Evolutionary conservation across 169 alveolate species (phyloP).

Genomic region (Plasmodium adleri): DNA sequence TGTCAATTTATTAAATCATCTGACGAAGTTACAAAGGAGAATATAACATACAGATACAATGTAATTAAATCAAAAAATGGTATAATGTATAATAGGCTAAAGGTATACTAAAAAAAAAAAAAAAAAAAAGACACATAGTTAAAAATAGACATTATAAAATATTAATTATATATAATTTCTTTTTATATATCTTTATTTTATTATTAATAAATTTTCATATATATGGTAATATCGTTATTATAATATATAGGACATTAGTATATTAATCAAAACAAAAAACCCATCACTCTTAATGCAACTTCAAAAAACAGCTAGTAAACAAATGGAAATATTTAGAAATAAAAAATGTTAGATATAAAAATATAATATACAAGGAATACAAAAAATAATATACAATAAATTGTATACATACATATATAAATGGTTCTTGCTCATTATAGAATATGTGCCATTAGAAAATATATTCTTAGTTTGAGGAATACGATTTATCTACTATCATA

Average conservation of each 20-base stretch:
- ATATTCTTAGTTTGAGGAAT: no score
- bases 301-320: constrained; percentile 85
- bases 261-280: constrained; percentile 89
- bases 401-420: background rate
- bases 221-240: background rate
- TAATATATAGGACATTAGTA: constrained; percentile 75
- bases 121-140: background rate
- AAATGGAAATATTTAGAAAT: constrained; percentile 63
- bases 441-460: background rate
- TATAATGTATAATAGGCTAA: constrained; percentile 59
- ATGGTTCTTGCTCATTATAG: background rate
- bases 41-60: constrained; percentile 92
- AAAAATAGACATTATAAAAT: background rate
- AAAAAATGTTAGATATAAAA: constrained; percentile 4
- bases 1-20: constrained; percentile 92
- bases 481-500: background rate
- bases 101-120: constrained; percentile 20
- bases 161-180: background rate
- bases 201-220: background rate
- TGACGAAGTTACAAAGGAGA: constrained; percentile 92
- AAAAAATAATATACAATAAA: background rate
- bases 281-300: constrained; percentile 91
- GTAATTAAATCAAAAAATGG: constrained; percentile 83
- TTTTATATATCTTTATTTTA: background rate
- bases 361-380: background rate